Base-by-base conservation (phyloP, 768 basidiomycete species). In the Dacryopinax primogenitus region DNA sequence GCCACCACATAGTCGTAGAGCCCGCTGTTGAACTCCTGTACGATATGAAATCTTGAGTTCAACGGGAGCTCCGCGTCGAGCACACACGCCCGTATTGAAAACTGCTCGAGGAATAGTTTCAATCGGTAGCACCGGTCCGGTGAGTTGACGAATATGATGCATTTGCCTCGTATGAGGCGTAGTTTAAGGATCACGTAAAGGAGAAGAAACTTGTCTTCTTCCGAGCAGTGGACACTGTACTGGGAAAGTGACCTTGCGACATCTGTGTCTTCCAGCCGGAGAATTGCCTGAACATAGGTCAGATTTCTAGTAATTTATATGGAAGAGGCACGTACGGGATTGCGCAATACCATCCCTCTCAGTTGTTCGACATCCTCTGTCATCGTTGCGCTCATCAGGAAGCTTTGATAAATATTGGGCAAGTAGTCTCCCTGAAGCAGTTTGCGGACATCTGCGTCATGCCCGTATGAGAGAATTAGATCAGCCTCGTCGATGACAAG, bases 1-100 rank as follows among this genome's bases (percentile, higher is more conserved):
- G 96, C 96, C 64, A 99, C 96, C 68, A 98, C 92, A 74, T 98
- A 97, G 73, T 99, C 93, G 70, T 97, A 98, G 7, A 96, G 91
- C 1, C 96, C 96, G 70, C 91, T 90, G 75, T 99, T 99, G 72
- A 99, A 99, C 75, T 97, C 96, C 70, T 99, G 94, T 1, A 99
- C 96, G 1, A 88, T 87, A 71, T 99, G 96, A 71, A 93, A 96
- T 74, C 92, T 92, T 47, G 2, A 96, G 72, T 96, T 97, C 64
- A 98, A 77, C 0, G 96, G 96, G 33, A 99, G 77, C 76, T 98
- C 96, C 15, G 92, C 90, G 72, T 99, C 97, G 28, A 99, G 81
- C 0, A 99, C 94, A 69, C 95, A 97, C 69, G 87, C 87, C 75
- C 92, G 92, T 73, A 98, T 90, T 0, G 90, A 93, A 71, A 97